Evolutionary conservation across 805 yeast genomes (phyloP), one percentile per base, ranked within the genome.

Genomic region (Hanseniaspora valbyensis): DNA sequence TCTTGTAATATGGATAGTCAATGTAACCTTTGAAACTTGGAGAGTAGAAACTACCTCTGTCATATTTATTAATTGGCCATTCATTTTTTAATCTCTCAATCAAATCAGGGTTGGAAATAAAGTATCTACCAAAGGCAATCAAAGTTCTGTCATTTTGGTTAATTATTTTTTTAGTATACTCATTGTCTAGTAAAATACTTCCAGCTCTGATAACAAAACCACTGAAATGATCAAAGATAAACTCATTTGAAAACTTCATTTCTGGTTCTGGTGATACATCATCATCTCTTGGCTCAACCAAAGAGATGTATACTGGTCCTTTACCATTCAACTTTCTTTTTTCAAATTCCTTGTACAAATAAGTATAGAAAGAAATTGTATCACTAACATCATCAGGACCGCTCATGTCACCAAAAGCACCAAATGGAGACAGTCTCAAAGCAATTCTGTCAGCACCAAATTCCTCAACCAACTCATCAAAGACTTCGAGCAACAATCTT

Each of bases 81-180:
- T 70, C 70, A 26, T 71, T 61, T 53, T 66, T 61, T 34, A 77
- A 50, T 54, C 78, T 65, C 14, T 63, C 56, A 19, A 69, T 72
- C 30, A 78, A 58, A 57, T 78, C 83, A 1, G 82, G 81, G 62
- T 77, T 78, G 28, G 79, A 62, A 44, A 74, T 69, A 59, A 69
- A 76, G 51, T 62, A 65, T 53, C 81, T 69, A 26, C 80, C 80
- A 49, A 59, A 63, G 25, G 61, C 66, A 37, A 73, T 62, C 46
- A 73, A 59, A 2, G 81, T 75, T 56, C 74, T 63, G 40, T 68
- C 65, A 52, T 70, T 67, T 13, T 58, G 55, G 21, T 66, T 64
- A 21, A 65, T 61, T 25, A 62, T 61, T n/a, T 54, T 38, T 40
- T 58, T 59, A 8, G 59, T 59, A 41, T 52, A 55, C 26, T 61